Percentiles rank a stretch among this genome's conserved stretches.
Conservation (phyloP, 108 stramenopile genomes). For the Skeletonema potamos region DNA sequence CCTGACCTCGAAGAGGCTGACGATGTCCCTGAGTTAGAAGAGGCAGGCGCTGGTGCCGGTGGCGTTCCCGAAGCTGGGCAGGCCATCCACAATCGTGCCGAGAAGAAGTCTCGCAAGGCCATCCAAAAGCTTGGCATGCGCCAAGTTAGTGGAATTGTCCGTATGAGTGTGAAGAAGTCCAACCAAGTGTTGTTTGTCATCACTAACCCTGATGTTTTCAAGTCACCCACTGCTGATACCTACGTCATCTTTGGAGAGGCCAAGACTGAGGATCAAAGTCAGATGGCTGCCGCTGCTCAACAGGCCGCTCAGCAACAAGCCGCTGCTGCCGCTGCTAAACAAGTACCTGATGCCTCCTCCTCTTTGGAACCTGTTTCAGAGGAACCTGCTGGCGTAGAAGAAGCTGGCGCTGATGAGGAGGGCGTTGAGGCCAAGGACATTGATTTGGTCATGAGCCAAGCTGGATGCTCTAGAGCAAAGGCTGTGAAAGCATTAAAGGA, state of each 20-base stretch:
- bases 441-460: slow-evolving; percentile 95
- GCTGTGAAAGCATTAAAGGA: slow-evolving; percentile 96
- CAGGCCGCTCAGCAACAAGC: slow-evolving; percentile 80
- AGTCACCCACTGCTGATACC: slow-evolving; percentile 90
- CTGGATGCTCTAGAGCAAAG: slow-evolving; percentile 77
- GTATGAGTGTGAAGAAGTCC: slow-evolving; percentile 98
- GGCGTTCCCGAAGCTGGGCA: slow-evolving; percentile 38
- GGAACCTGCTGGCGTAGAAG: slow-evolving; percentile 37
- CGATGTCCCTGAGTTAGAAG: slow-evolving; percentile 52
- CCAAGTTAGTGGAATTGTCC: slow-evolving; percentile 89
- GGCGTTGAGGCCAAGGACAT: slow-evolving; percentile 97
- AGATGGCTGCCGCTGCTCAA: slow-evolving; percentile 78
- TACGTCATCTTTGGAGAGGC: slow-evolving; percentile 99
- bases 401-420: slow-evolving; percentile 78
- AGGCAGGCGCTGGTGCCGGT: slow-evolving; percentile 44
- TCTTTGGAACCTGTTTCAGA: slow-evolving; percentile 27
- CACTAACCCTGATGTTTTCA: slow-evolving; percentile 95
- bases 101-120: slow-evolving; percentile 99
- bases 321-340: slow-evolving; percentile 60
- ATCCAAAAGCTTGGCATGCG: slow-evolving; percentile 98
- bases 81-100: slow-evolving; percentile 90
- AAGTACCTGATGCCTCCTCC: slow-evolving; percentile 40
- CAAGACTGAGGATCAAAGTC: slow-evolving; percentile 93
- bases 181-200: slow-evolving; percentile 97
- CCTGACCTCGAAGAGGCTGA: slow-evolving; percentile 78